Base-by-base conservation (phyloP, 108 stramenopile species). In the Nitzschia sp. region DNA sequence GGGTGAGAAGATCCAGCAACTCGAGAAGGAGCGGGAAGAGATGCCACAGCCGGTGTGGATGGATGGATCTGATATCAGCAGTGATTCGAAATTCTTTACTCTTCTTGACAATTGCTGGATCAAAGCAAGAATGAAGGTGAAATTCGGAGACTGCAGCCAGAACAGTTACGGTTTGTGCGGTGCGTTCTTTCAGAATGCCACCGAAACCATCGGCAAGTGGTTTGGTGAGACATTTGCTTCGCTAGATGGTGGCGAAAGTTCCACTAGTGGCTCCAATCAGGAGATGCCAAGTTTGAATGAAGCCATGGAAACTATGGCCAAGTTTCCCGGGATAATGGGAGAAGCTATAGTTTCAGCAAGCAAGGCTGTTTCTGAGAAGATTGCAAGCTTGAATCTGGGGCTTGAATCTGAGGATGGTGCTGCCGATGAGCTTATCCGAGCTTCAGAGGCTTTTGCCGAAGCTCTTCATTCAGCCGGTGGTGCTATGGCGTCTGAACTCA, bases 21-120 rank as follows among this genome's bases (percentile, higher is more conserved):
- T 70, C 46, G 59, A 70, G 25, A 27, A 70, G 32, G 45, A 59
- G 23, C 1, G 25, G 0, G 58, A 46, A 2, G 58, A 46, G 5
- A 32, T 38, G 58, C 24, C 24, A 0, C 21, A 70, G 25, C 31
- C 46, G 11, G 32, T 30, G 21, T 51, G 49, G 28, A 49, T 67
- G 0, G 48, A 46, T 21, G 48, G 60, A 15, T 61, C 63, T 8
- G 54, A 26, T 24, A 2, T 17, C 31, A 19, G 19, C 9, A 49
- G 45, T 4, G 63, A 31, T 0, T 47, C 38, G 0, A 36, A 31
- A 2, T 25, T 33, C 15, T 55, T 60, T 29, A 79, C 72, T 11
- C 1, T 80, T 23, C 46, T 66, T 3, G 69, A 80, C 64, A 80
- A 75, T 35, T 80, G 79, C 48, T 80, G 73, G 79, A n/a, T 80